Evolutionary conservation across 163 green algal genomes (phyloP).

Genomic region (Chloromonas sp.): DNA sequence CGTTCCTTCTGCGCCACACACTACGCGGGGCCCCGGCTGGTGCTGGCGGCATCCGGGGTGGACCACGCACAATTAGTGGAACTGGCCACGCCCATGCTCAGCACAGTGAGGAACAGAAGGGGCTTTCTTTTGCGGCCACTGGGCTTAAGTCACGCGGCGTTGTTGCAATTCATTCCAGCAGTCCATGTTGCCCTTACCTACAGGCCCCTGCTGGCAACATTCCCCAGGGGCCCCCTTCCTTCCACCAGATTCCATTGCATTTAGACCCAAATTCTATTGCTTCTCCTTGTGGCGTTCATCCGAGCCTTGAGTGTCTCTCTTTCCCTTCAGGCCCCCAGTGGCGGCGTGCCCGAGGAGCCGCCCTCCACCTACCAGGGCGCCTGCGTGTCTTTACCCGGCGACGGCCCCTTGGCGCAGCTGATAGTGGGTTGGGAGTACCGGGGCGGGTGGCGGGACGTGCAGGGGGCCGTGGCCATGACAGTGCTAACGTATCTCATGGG

Average conservation of each 20-base stretch:
- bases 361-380: background rate
- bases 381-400: constrained; percentile 5
- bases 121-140: too few species aligned
- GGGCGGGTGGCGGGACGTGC: constrained; percentile 72
- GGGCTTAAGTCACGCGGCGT: too few species aligned
- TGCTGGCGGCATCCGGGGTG: constrained; percentile 80
- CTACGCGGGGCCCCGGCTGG: constrained; percentile 75
- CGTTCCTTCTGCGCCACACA: constrained; percentile 63
- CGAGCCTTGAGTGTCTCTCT: too few species aligned
- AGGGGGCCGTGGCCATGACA: constrained; percentile 77
- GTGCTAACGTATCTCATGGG: constrained; percentile 89
- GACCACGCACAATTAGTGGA: constrained; percentile 71
- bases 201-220: too few species aligned
- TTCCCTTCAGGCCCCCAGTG: too few species aligned
- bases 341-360: too few species aligned
- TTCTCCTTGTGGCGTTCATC: too few species aligned
- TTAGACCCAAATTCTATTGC: too few species aligned
- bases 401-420: constrained; percentile 36
- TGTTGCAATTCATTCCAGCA: too few species aligned
- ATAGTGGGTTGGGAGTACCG: constrained; percentile 86
- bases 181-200: too few species aligned
- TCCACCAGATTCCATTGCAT: too few species aligned
- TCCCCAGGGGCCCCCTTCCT: too few species aligned
- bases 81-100: constrained; percentile 77
- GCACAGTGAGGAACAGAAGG: constrained; percentile 10